Evolutionary conservation across 2,329 filamentous ascomycete genomes (phyloP).

Genomic region (Nemania abortiva): DNA sequence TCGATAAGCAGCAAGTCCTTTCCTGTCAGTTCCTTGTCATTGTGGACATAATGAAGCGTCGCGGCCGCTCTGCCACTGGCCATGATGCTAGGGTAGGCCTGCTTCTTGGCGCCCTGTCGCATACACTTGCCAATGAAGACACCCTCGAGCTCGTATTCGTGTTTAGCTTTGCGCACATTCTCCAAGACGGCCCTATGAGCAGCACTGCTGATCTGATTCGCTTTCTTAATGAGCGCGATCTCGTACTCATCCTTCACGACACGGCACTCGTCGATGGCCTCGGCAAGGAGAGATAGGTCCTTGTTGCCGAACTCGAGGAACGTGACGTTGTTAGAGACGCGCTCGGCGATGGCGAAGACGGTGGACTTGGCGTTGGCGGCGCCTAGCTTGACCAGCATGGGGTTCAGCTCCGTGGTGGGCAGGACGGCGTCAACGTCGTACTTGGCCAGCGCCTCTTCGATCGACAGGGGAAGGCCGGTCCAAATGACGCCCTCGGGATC

Average conservation of each 20-base stretch:
- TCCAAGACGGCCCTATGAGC: slow-evolving; percentile 74
- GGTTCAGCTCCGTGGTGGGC: slow-evolving; percentile 79
- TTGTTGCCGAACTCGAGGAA: slow-evolving; percentile 77
- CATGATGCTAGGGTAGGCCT: slow-evolving; percentile 89
- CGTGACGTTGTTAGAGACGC: slow-evolving; percentile 77
- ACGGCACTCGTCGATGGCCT: slow-evolving; percentile 75
- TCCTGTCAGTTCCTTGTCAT: slow-evolving; percentile 74
- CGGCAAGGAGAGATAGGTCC: slow-evolving; percentile 67
- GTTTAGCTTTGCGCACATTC: slow-evolving; percentile 72
- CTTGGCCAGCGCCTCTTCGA: slow-evolving; percentile 77
- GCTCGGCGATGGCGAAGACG: slow-evolving; percentile 82
- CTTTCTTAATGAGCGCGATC: slow-evolving; percentile 77
- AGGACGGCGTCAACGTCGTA: slow-evolving; percentile 87
- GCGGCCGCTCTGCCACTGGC: slow-evolving; percentile 84
- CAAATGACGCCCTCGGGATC: slow-evolving; percentile 93
- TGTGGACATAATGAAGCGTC: slow-evolving; percentile 88
- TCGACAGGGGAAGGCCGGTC: slow-evolving; percentile 86
- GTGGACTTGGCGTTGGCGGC: slow-evolving; percentile 58
- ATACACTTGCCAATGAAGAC: slow-evolving; percentile 83
- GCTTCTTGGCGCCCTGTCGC: slow-evolving; percentile 79
- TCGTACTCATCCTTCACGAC: slow-evolving; percentile 82
- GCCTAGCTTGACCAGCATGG: slow-evolving; percentile 70
- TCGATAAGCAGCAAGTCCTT: slow-evolving; percentile 88
- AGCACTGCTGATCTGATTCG: slow-evolving; percentile 76
- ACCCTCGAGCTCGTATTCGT: slow-evolving; percentile 87